Evolutionary conservation across 495 filamentous ascomycete species (phyloP), one percentile per base, ranked within the genome.

Genomic region (Jackrogersella multiformis): DNA sequence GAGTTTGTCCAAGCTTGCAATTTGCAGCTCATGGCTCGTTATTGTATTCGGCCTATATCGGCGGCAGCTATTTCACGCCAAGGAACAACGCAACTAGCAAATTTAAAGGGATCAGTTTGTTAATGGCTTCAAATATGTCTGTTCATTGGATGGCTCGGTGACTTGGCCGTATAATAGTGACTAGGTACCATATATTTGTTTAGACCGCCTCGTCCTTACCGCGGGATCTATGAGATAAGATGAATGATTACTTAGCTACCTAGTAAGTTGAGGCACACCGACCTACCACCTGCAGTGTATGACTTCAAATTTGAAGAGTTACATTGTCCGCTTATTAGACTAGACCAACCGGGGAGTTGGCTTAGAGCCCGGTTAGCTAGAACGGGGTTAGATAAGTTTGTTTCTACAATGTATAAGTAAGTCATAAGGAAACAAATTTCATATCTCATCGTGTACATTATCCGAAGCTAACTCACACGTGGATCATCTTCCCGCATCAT

Each of bases 291-390:
- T n/a, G n/a, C n/a, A n/a, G n/a, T 4, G 10, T 49, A 4, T 45
- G 16, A 20, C 24, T 4, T 42, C 21, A 15, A 8, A 36, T 4
- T 42, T 32, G 23, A 8, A 36, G 2, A 42, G 58, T 61, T 54
- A 55, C 59, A 62, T 62, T 35, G 48, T 20, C 28, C 38, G 55
- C 48, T 54, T 45, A 54, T 24, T 53, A 34, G 10, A 36, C 8
- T 20, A 15, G 26, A 26, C n/a, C 13, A 16, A 5, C 21, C 2
- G 30, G 28, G 38, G 16, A 30, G 15, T 12, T 46, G 21, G 21
- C 13, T 24, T 5, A 4, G 42, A 26, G 21, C 20, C 12, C 21
- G 10, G 21, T 46, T 26, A 15, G 0, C 42, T 46, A 7, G n/a
- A 26, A 45, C 26, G 24, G 30, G 48, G 49, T 15, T 26, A 36